Conservation (phyloP, 2,329 filamentous ascomycete genomes). For the Arthrinium puccinioides region DNA sequence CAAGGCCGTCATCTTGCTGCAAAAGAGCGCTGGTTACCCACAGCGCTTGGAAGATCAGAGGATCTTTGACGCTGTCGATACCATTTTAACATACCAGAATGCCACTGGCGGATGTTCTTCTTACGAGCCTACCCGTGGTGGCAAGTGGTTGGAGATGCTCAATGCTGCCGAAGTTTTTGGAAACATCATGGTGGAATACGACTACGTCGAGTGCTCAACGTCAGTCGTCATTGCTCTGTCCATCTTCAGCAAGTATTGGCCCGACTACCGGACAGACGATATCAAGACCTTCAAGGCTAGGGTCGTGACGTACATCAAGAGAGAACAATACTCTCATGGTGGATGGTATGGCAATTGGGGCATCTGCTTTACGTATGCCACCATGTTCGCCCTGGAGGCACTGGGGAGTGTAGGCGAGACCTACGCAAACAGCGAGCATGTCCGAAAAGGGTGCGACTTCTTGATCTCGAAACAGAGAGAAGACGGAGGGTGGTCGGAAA, state of each 20-base stretch:
- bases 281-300: constrained; percentile 65
- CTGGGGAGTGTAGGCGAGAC: constrained; percentile 75
- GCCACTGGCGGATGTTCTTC: constrained; percentile 77
- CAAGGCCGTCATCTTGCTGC: constrained; percentile 78
- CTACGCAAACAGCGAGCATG: constrained; percentile 64
- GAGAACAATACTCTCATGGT: constrained; percentile 71
- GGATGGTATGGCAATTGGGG: constrained; percentile 98
- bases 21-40: constrained; percentile 70
- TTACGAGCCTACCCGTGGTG: constrained; percentile 79
- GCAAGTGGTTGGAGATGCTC: constrained; percentile 70
- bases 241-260: constrained; percentile 74
- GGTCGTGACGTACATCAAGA: constrained; percentile 77
- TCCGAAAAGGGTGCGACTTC: constrained; percentile 76
- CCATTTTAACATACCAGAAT: constrained; percentile 88
- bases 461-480: constrained; percentile 74
- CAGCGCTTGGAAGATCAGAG: constrained; percentile 67
- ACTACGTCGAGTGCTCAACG: constrained; percentile 96
- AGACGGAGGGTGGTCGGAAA: constrained; percentile 96
- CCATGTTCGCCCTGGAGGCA: constrained; percentile 91
- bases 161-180: constrained; percentile 97
- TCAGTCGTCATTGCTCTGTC: constrained; percentile 84
- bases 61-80: constrained; percentile 83
- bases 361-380: constrained; percentile 95
- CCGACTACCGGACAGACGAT: constrained; percentile 69
- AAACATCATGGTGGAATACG: constrained; percentile 96